Evolutionary conservation across 192 early-diverging fungal genomes (phyloP).

Genomic region (Phycomyces blakesleeanus): DNA sequence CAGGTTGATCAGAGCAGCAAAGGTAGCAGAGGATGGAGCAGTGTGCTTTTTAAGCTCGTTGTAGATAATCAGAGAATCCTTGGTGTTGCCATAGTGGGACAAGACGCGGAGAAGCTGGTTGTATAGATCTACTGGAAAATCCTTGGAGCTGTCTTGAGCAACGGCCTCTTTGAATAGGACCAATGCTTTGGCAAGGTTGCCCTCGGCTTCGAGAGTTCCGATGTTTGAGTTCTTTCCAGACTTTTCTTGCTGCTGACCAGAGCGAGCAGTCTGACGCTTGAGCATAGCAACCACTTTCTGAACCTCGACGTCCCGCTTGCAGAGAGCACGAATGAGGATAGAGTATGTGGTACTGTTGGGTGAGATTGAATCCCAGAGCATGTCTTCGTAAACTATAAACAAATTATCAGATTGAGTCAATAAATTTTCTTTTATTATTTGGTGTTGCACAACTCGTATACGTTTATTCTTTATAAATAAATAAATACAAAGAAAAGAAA

Average conservation of each 20-base stretch:
- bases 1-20: slow-evolving; percentile 52
- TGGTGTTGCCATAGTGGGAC: slow-evolving; percentile 34
- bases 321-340: slow-evolving; percentile 29
- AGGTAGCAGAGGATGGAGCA: slow-evolving; percentile 42
- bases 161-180: slow-evolving; percentile 27
- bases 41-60: slow-evolving; percentile 17
- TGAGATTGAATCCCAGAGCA: slow-evolving; percentile 13
- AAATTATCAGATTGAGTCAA: neutral
- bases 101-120: slow-evolving; percentile 34
- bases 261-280: slow-evolving; percentile 20
- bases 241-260: slow-evolving; percentile 10
- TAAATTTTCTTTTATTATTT: neutral
- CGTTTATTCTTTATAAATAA: slow-evolving; percentile 7
- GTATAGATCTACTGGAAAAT: slow-evolving; percentile 34
- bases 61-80: slow-evolving; percentile 21
- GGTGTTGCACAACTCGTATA: neutral
- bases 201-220: slow-evolving; percentile 22
- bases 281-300: slow-evolving; percentile 36
- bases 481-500: slow-evolving; percentile 4
- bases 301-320: slow-evolving; percentile 37
- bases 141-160: slow-evolving; percentile 6
- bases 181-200: slow-evolving; percentile 31
- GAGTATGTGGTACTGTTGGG: slow-evolving; percentile 29
- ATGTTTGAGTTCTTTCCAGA: slow-evolving; percentile 8
- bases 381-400: slow-evolving; percentile 31